Percentiles rank a stretch among this genome's conserved stretches.
phyloP scores from a whole-genome alignment of 345 rosid genomes.

The Eucalyptus viminalis region DNA sequence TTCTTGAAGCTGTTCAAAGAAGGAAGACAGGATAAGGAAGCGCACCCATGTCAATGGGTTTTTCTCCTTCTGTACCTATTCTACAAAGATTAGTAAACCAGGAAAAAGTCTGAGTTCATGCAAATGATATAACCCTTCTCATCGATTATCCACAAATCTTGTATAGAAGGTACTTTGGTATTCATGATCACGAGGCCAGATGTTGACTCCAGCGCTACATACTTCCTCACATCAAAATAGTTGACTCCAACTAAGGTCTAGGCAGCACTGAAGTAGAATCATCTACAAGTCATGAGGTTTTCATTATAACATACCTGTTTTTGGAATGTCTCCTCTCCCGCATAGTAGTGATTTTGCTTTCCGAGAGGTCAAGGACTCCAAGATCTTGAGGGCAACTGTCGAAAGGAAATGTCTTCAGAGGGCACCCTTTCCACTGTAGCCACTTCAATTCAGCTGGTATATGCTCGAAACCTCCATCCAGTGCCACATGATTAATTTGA shows the following conservation, averaged over 20 bases:
- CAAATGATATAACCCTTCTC: too few relatives aligned
- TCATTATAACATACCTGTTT: neutral
- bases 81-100: too few relatives aligned
- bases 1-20: too few relatives aligned
- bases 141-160: neutral
- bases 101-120: too few relatives aligned
- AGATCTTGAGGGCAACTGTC: constrained; percentile 19
- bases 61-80: too few relatives aligned
- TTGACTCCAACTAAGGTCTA: neutral
- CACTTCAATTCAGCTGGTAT: constrained; percentile 47
- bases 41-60: too few relatives aligned
- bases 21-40: too few relatives aligned
- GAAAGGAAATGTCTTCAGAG: constrained; percentile 28
- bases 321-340: neutral
- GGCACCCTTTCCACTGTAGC: constrained; percentile 64
- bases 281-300: neutral
- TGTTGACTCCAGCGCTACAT: neutral
- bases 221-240: neutral
- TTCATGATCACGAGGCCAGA: neutral
- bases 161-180: neutral
- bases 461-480: constrained; percentile 34
- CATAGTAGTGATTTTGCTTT: constrained; percentile 26
- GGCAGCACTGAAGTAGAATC: neutral
- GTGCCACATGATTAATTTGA: constrained; percentile 34
- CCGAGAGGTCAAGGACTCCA: constrained; percentile 72